Percentiles rank a stretch among this genome's conserved stretches.
Conservation (phyloP, 257 asterid genomes). For the Jasminum sambac region DNA sequence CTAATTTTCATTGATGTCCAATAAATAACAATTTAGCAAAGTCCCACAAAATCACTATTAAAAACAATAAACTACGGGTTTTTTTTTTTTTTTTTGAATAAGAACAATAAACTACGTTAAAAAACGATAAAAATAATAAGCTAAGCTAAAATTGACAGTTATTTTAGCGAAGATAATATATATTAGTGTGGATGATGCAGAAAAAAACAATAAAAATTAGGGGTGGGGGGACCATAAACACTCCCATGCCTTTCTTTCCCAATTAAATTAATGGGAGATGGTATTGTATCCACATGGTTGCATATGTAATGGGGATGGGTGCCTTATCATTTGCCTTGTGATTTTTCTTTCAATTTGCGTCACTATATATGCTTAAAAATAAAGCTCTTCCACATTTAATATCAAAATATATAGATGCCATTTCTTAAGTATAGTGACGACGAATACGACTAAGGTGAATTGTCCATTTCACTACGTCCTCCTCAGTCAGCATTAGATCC, state of each 20-base stretch:
- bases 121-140: neutral
- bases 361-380: neutral
- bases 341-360: neutral
- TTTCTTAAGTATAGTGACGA: too few relatives aligned
- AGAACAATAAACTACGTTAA: neutral
- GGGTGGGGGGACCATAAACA: constrained; percentile 40
- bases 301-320: constrained; percentile 9
- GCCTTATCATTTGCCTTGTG: neutral
- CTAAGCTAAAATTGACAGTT: neutral
- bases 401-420: neutral
- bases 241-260: constrained; percentile 34
- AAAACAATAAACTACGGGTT: neutral
- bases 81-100: too few relatives aligned
- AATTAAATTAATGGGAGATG: constrained; percentile 26
- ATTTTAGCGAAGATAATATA: constrained; percentile 29
- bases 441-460: too few relatives aligned
- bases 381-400: neutral
- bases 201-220: constrained; percentile 28
- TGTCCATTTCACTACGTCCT: too few relatives aligned
- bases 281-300: neutral
- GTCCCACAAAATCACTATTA: too few relatives aligned
- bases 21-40: too few relatives aligned
- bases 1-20: too few relatives aligned
- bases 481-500: too few relatives aligned
- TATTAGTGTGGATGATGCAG: constrained; percentile 23